Percentiles rank a stretch among this genome's conserved stretches.
Conservation (phyloP, 768 basidiomycete species). For the Mycena galericulata region DNA sequence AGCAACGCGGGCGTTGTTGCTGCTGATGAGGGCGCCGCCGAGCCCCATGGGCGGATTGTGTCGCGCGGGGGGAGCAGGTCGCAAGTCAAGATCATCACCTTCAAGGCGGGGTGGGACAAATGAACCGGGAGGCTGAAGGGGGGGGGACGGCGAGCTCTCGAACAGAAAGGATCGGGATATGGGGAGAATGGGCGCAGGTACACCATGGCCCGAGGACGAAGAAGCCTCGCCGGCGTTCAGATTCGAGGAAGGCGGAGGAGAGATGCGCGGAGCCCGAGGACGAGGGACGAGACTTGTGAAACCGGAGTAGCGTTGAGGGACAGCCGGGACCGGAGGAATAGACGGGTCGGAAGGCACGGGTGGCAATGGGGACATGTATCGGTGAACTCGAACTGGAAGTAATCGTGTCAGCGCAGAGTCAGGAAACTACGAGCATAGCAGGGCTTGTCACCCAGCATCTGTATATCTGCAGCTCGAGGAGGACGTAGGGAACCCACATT, state of each 20-base stretch:
- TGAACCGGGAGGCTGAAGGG: slow-evolving; percentile 58
- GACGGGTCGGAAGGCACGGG: slow-evolving; percentile 41
- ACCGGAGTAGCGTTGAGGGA: slow-evolving; percentile 53
- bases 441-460: too few species aligned
- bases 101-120: slow-evolving; percentile 40
- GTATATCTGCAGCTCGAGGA: too few species aligned
- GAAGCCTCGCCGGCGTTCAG: slow-evolving; percentile 47
- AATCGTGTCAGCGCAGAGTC: background rate
- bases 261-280: slow-evolving; percentile 47
- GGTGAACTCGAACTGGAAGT: slow-evolving; percentile 38
- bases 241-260: slow-evolving; percentile 59
- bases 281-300: slow-evolving; percentile 48
- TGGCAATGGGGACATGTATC: slow-evolving; percentile 64
- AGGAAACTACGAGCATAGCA: background rate
- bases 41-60: slow-evolving; percentile 71
- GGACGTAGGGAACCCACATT: background rate
- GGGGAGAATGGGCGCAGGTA: slow-evolving; percentile 39
- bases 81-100: background rate
- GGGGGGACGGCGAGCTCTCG: slow-evolving; percentile 35
- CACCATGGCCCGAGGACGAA: slow-evolving; percentile 54
- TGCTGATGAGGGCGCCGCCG: slow-evolving; percentile 71
- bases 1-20: slow-evolving; percentile 41
- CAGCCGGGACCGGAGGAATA: slow-evolving; percentile 69
- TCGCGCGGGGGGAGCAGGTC: slow-evolving; percentile 19
- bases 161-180: slow-evolving; percentile 24